Conservation (phyloP, 176 grass and related monocot species). For the Cocos nucifera region DNA sequence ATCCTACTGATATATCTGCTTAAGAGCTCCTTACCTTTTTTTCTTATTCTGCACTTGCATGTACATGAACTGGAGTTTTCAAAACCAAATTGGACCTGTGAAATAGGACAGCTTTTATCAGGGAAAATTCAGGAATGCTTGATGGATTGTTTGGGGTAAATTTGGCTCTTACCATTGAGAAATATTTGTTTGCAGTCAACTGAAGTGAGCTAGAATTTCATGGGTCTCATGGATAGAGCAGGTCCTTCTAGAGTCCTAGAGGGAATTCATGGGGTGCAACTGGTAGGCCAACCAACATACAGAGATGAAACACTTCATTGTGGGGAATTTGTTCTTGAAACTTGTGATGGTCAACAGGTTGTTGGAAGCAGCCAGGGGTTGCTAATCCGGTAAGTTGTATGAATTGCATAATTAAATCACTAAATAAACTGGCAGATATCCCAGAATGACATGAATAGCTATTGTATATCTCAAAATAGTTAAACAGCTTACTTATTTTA, state of each 20-base stretch:
- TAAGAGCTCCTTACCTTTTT: too few relatives aligned
- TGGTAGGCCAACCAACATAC: constrained; percentile 24
- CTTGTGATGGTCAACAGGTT: constrained; percentile 16
- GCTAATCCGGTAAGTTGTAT: constrained; percentile 35
- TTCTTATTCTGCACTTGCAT: too few relatives aligned
- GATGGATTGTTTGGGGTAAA: too few relatives aligned
- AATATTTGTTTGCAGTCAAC: too few relatives aligned
- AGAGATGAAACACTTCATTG: constrained; percentile 25
- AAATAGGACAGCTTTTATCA: too few relatives aligned
- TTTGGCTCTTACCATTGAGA: too few relatives aligned
- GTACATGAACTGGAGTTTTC: too few relatives aligned
- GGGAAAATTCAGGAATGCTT: too few relatives aligned
- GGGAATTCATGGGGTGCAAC: constrained; percentile 43
- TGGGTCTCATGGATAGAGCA: constrained; percentile 38
- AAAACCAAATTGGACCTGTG: too few relatives aligned
- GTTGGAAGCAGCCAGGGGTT: constrained; percentile 34
- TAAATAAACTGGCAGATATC: too few relatives aligned
- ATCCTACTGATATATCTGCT: too few relatives aligned
- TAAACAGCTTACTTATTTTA: constrained; percentile 16
- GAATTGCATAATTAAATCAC: background rate
- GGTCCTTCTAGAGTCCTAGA: constrained; percentile 36
- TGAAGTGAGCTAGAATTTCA: constrained; percentile 2
- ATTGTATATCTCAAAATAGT: background rate
- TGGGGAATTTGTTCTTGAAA: constrained; percentile 21
- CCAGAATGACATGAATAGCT: background rate